Base-by-base conservation (phyloP, 208 protist genomes). In the Acanthamoeba castellanii region DNA sequence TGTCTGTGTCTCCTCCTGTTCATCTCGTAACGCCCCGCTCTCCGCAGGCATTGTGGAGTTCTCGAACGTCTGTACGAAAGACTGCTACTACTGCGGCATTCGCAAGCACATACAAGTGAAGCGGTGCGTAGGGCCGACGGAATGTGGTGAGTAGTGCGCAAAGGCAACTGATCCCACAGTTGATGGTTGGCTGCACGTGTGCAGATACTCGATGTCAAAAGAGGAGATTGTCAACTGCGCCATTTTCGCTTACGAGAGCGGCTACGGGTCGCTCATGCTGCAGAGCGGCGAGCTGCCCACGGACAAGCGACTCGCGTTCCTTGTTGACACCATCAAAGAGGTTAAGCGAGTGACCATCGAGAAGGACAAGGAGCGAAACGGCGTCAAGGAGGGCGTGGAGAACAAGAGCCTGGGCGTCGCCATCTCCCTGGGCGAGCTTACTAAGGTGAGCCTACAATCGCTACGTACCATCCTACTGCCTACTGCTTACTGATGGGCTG, bases 71-170 rank as follows among this genome's bases (percentile, higher is more conserved):
- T 97, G 96, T 61, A 68, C 82, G 30, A 97, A 97, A 30, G 57
- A 96, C 47, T 97, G 96, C 61, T 66, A 95, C 55, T 97, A 97
- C 59, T 97, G 96, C 74, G 96, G 96, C 22, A 97, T 97, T 32
- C 89, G 96, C 11, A 96, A 95, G 70, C 47, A 95, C 57, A 84
- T 95, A 18, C 32, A 47, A 25, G 61, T 89, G 32, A 78, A 78
- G 25, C 34, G 59, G 27, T 94, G 52, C 14, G 57, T 8, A 70
- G 7, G 0, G 64, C 64, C n/a, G 14, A 16, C 5, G 47, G 13
- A 50, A 45, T 45, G 42, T 45, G 42, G 42, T 45, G 52, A 30
- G 37, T 11, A 27, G 5, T 42, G 27, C 32, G 20, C 52, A 18
- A 30, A 27, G 32, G 13, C n/a, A 42, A 11, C 27, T 70, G 64